Percentiles rank a stretch among this genome's conserved stretches.
phyloP scores from a whole-genome alignment of 768 basidiomycete species.

The Boletus reticuloceps region DNA sequence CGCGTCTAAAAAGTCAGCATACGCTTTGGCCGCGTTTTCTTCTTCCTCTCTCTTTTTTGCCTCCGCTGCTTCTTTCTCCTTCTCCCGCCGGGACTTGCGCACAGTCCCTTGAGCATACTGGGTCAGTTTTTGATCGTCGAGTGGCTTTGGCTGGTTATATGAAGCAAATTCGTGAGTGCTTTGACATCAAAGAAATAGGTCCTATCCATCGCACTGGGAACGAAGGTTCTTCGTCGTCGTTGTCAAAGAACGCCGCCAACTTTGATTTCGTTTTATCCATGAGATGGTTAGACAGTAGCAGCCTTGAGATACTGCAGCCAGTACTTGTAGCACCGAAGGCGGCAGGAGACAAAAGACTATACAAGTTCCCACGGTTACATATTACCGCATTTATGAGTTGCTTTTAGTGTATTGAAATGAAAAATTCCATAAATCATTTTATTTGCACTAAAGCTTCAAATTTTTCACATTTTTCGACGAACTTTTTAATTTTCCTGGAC shows the following conservation, averaged over 20 bases:
- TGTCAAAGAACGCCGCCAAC: constrained; percentile 80
- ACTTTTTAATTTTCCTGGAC: too few relatives aligned
- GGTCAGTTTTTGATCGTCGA: constrained; percentile 83
- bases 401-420: too few relatives aligned
- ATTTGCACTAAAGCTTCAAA: too few relatives aligned
- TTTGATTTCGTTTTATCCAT: constrained; percentile 42
- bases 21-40: constrained; percentile 72
- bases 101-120: constrained; percentile 84
- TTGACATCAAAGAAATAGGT: constrained; percentile 50
- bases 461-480: too few relatives aligned
- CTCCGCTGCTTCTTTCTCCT: constrained; percentile 90
- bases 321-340: neutral
- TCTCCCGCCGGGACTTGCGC: constrained; percentile 87
- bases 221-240: constrained; percentile 81
- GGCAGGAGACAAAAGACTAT: neutral
- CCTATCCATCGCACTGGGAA: constrained; percentile 90
- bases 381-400: neutral
- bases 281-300: constrained; percentile 2
- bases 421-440: too few relatives aligned
- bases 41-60: constrained; percentile 86
- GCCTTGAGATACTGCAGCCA: neutral
- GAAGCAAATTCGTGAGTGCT: constrained; percentile 58
- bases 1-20: constrained; percentile 80
- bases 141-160: constrained; percentile 71
- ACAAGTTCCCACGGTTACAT: constrained; percentile 27